Percentiles rank a stretch among this genome's conserved stretches.
These are phyloP conservation scores for Penicillium canariense DNA, from an alignment of 495 filamentous ascomycete species.

Conservation along the genomic window DNA sequence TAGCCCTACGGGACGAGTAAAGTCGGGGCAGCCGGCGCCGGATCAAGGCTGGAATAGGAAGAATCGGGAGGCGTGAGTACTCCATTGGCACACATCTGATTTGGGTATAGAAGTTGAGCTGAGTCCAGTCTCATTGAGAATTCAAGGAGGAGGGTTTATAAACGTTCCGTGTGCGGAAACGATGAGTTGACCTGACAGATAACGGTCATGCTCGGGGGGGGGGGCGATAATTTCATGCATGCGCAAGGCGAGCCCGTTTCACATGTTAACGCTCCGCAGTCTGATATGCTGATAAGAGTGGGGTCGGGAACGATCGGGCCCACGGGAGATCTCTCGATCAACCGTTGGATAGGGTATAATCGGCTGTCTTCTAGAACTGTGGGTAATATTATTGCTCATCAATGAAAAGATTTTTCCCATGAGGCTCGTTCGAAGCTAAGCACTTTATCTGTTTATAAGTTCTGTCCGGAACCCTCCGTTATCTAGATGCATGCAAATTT, in stretches of 20 bases:
- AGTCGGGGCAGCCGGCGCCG: constrained; percentile 31
- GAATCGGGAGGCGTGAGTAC: constrained; percentile 29
- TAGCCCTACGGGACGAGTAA: constrained; percentile 21
- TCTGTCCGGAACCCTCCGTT: too few relatives aligned
- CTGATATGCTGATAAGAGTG: constrained; percentile 24
- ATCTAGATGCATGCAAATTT: too few relatives aligned
- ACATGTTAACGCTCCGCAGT: constrained; percentile 17
- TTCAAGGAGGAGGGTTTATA: not conserved
- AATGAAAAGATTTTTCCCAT: too few relatives aligned
- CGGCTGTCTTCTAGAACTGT: not conserved
- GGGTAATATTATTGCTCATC: too few relatives aligned
- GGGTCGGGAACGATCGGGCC: not conserved
- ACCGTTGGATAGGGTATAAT: too few relatives aligned
- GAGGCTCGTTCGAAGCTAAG: too few relatives aligned
- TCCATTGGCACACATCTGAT: constrained; percentile 14
- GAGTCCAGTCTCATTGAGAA: not conserved
- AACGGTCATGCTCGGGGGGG: constrained; percentile 14
- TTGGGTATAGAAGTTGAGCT: not conserved
- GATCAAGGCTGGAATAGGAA: constrained; percentile 35
- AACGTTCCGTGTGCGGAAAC: not conserved
- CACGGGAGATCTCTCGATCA: too few relatives aligned
- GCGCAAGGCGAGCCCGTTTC: constrained; percentile 9
- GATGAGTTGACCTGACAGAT: constrained; percentile 16
- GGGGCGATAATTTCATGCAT: constrained; percentile 16
- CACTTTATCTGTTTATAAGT: too few relatives aligned